These are phyloP conservation scores for Saksenaea vasiformis DNA, from an alignment of 371 early-diverging fungal genomes.

Conservation along the genomic window DNA sequence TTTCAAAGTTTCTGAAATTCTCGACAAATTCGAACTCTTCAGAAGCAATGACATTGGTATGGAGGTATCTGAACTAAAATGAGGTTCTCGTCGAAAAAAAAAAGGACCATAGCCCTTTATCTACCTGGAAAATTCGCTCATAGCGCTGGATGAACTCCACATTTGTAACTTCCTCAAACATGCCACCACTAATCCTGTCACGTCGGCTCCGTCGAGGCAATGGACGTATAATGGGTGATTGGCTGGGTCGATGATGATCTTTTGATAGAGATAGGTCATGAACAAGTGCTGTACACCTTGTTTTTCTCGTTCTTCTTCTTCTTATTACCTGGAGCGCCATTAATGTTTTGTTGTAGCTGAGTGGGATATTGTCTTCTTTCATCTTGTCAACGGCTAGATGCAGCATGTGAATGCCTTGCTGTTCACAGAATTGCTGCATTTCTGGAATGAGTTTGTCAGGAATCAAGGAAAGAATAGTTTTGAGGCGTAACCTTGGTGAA, in stretches of 20 bases:
- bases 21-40: slow-evolving; percentile 93
- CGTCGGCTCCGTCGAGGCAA: slow-evolving; percentile 89
- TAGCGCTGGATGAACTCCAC: slow-evolving; percentile 76
- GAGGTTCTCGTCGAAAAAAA: background rate
- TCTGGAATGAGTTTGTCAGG: slow-evolving; percentile 72
- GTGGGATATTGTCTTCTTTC: slow-evolving; percentile 84
- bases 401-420: slow-evolving; percentile 67
- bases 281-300: background rate
- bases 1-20: slow-evolving; percentile 71
- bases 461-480: slow-evolving; percentile 84
- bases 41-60: slow-evolving; percentile 76
- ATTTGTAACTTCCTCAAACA: slow-evolving; percentile 89
- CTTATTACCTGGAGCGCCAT: slow-evolving; percentile 67
- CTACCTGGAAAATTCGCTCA: slow-evolving; percentile 74
- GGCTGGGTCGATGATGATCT: slow-evolving; percentile 76
- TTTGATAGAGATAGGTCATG: background rate
- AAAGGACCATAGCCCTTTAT: slow-evolving; percentile 13
- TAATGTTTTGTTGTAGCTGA: slow-evolving; percentile 77
- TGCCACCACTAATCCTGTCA: slow-evolving; percentile 83
- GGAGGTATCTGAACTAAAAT: slow-evolving; percentile 52
- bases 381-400: slow-evolving; percentile 81
- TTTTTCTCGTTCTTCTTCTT: background rate
- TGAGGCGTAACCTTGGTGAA: slow-evolving; percentile 63
- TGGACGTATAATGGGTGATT: slow-evolving; percentile 86
- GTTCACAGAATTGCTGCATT: slow-evolving; percentile 66